A percentile compares a stretch with the other conserved stretches of the same genome.
These are phyloP conservation scores for Aspergillus fructus DNA, from an alignment of 2,329 filamentous ascomycete species.

Conservation along the genomic window DNA sequence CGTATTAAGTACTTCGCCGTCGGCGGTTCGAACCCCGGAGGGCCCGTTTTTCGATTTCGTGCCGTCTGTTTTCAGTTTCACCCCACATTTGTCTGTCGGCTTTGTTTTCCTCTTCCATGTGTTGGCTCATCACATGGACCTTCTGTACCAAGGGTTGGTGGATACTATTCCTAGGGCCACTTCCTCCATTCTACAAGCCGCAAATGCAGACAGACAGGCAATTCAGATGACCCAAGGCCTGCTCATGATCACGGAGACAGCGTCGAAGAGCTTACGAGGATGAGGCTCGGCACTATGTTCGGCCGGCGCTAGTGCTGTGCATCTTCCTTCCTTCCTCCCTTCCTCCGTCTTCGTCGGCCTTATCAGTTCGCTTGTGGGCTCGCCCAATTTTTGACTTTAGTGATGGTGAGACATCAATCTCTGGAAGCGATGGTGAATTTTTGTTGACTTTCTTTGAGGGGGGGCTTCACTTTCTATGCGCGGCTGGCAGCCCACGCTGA, in stretches of 20 bases:
- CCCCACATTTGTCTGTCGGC: background rate
- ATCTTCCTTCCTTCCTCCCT: background rate
- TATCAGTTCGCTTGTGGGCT: conserved; percentile 1
- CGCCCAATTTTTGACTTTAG: background rate
- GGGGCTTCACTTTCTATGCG: background rate
- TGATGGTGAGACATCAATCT: conserved; percentile 3
- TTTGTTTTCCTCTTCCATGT: background rate
- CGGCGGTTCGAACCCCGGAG: too few species aligned
- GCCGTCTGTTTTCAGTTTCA: too few species aligned
- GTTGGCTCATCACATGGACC: background rate
- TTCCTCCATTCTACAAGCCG: too few species aligned
- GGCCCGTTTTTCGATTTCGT: too few species aligned
- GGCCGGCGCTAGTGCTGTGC: background rate
- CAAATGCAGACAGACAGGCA: too few species aligned
- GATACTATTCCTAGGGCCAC: too few species aligned
- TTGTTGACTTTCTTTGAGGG: background rate
- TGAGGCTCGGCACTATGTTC: background rate
- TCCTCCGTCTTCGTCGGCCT: background rate
- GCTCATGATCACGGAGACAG: too few species aligned
- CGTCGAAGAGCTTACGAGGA: too few species aligned
- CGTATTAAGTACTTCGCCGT: too few species aligned
- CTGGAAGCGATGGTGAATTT: background rate
- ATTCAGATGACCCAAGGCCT: too few species aligned
- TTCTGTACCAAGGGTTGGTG: background rate
- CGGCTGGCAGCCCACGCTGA: too few species aligned